Percentiles rank a stretch among this genome's conserved stretches.
phyloP scores from a whole-genome alignment of 2,329 filamentous ascomycete genomes.

The Dactylellina cionopaga region DNA sequence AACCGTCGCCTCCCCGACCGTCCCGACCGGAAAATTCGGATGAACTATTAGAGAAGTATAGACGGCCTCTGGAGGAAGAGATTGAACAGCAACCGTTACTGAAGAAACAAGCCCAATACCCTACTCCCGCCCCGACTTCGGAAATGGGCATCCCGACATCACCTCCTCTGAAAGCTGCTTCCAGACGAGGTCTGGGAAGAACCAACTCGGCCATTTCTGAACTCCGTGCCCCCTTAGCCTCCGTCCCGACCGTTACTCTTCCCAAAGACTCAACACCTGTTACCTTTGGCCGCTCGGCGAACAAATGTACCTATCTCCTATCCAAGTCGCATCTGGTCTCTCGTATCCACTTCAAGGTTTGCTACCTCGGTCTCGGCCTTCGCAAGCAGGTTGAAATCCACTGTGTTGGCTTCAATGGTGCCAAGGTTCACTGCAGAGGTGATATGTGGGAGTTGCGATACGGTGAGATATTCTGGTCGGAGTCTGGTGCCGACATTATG shows the following conservation, averaged over 20 bases:
- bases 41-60: conserved; percentile 59
- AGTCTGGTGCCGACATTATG: conserved; percentile 90
- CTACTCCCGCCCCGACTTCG: conserved; percentile 91
- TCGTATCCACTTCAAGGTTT: conserved; percentile 88
- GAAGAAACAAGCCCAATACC: conserved; percentile 70
- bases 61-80: conserved; percentile 56
- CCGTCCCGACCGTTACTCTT: conserved; percentile 83
- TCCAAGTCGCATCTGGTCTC: conserved; percentile 92
- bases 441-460: conserved; percentile 86
- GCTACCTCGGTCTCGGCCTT: conserved; percentile 76
- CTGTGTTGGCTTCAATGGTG: conserved; percentile 95
- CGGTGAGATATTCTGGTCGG: conserved; percentile 87
- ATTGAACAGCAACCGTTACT: conserved; percentile 57
- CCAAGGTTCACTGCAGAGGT: conserved; percentile 90
- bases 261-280: conserved; percentile 82
- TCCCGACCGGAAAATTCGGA: conserved; percentile 71
- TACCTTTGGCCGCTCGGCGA: conserved; percentile 91
- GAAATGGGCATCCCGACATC: conserved; percentile 90
- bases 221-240: conserved; percentile 78
- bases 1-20: conserved; percentile 76
- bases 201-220: conserved; percentile 75
- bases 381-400: conserved; percentile 84
- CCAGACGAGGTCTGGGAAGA: conserved; percentile 68
- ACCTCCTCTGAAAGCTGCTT: conserved; percentile 72
- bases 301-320: conserved; percentile 93